Evolutionary conservation across 2,329 filamentous ascomycete genomes (phyloP).

Genomic region (Pestalotiopsis sp.): DNA sequence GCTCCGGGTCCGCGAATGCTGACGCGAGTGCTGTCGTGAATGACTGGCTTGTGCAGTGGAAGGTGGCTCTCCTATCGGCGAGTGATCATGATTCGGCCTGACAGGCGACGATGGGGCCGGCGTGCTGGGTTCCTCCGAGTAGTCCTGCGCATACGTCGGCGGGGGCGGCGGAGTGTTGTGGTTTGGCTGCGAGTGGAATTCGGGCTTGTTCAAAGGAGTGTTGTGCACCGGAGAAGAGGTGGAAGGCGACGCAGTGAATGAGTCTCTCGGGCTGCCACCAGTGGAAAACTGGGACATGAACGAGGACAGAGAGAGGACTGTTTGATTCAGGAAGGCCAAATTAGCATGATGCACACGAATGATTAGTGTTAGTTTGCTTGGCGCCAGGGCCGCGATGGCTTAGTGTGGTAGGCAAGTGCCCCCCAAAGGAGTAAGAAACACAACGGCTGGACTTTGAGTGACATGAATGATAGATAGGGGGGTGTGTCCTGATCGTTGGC

Average conservation of each 20-base stretch:
- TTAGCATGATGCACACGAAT: slow-evolving; percentile 33
- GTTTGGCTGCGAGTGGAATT: slow-evolving; percentile 11
- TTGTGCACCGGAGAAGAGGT: slow-evolving; percentile 20
- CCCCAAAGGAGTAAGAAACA: slow-evolving; percentile 12
- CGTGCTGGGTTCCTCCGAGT: slow-evolving; percentile 20
- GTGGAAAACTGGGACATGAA: slow-evolving; percentile 83
- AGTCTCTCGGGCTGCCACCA: slow-evolving; percentile 38
- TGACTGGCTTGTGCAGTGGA: slow-evolving; percentile 23
- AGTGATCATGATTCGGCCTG: slow-evolving; percentile 37
- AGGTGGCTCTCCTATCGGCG: slow-evolving; percentile 43
- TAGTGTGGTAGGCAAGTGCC: slow-evolving; percentile 1
- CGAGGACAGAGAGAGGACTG: slow-evolving; percentile 85
- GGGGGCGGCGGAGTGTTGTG: slow-evolving; percentile 7
- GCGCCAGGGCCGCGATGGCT: slow-evolving; percentile 5
- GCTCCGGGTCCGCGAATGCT: slow-evolving; percentile 35
- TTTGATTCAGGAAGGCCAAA: slow-evolving; percentile 26
- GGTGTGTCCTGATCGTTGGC: not conserved
- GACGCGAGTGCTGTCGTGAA: not conserved
- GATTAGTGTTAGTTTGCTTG: slow-evolving; percentile 14
- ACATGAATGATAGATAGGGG: not conserved
- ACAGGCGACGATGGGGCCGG: slow-evolving; percentile 27
- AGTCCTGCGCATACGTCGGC: slow-evolving; percentile 9
- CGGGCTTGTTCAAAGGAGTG: slow-evolving; percentile 9
- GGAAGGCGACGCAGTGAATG: slow-evolving; percentile 26
- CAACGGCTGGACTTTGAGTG: not conserved